Evolutionary conservation across 169 alveolate genomes (phyloP).

Genomic region (Perkinsus chesapeaki): DNA sequence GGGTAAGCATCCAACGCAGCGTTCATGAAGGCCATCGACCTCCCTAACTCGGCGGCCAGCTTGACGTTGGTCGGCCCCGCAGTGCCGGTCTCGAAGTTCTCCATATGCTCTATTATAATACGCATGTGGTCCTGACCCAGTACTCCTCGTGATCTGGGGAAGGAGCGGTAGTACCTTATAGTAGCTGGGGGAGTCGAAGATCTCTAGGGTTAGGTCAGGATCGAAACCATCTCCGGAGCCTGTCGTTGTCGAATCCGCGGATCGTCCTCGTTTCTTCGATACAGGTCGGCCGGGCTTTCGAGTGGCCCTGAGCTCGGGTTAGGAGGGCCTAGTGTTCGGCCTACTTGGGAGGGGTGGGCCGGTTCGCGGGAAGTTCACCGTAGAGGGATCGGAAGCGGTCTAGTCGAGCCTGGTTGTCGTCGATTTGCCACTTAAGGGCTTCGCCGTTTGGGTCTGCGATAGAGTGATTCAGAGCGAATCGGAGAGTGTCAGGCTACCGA

Average conservation of each 20-base stretch:
- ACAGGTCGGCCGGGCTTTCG: too few relatives aligned
- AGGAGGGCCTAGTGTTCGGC: too few relatives aligned
- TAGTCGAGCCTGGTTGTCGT: neutral
- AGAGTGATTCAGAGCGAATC: too few relatives aligned
- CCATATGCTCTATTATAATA: neutral
- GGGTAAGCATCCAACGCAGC: neutral
- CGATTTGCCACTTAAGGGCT: neutral
- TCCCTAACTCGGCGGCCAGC: neutral
- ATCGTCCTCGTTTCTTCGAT: neutral
- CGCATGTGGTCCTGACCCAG: neutral
- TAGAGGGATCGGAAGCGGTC: neutral
- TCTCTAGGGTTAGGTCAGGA: neutral
- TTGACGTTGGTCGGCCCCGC: conserved; percentile 3
- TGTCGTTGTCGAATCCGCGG: neutral
- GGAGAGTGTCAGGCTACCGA: neutral
- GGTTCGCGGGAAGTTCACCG: neutral
- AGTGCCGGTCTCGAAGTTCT: neutral
- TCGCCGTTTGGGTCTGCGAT: too few relatives aligned
- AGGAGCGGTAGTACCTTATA: neutral
- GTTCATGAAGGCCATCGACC: neutral
- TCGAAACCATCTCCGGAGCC: neutral
- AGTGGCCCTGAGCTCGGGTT: too few relatives aligned
- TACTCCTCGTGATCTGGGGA: neutral
- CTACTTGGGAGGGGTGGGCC: neutral
- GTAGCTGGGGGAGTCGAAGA: neutral